Percentiles rank a stretch among this genome's conserved stretches.
phyloP scores from a whole-genome alignment of 2,329 filamentous ascomycete genomes.

The Fusarium fujikuroi region DNA sequence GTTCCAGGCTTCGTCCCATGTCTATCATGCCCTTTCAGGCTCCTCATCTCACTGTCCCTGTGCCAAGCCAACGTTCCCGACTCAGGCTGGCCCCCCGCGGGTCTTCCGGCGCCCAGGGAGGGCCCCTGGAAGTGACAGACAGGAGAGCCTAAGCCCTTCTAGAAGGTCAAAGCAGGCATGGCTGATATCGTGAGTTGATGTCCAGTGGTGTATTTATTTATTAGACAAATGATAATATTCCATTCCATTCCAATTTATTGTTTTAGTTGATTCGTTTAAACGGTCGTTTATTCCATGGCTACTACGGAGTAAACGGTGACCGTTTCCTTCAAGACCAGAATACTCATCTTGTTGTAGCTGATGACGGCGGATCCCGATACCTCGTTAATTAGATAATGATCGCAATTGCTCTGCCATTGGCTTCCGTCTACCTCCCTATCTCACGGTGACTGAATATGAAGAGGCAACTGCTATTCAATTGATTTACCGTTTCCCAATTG shows the following conservation, averaged over 20 bases:
- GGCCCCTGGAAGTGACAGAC: constrained; percentile 35
- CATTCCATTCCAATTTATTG: constrained; percentile 18
- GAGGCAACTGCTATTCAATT: neutral
- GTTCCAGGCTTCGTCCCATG: constrained; percentile 26
- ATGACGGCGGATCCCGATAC: neutral
- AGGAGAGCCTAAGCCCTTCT: constrained; percentile 35
- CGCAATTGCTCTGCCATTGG: neutral
- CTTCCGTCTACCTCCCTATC: neutral
- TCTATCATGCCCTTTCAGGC: constrained; percentile 2
- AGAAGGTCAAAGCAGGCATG: constrained; percentile 41
- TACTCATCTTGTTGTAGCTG: neutral
- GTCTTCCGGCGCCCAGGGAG: constrained; percentile 36
- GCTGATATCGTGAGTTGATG: constrained; percentile 12
- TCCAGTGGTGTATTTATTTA: constrained; percentile 34
- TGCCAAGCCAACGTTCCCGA: constrained; percentile 31
- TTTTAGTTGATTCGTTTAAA: constrained; percentile 24
- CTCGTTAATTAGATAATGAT: neutral
- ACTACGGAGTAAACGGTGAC: constrained; percentile 32
- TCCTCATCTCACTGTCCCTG: constrained; percentile 4
- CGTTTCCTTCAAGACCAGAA: neutral
- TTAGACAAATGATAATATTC: constrained; percentile 21
- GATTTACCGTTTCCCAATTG: constrained; percentile 1
- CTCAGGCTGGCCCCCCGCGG: constrained; percentile 23
- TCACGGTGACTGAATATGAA: neutral
- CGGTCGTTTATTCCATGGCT: constrained; percentile 24